A percentile compares a stretch with the other conserved stretches of the same genome.
Evolutionary conservation across 2,329 filamentous ascomycete species (phyloP).

Genomic region (Cylindrodendrum hubeiense): DNA sequence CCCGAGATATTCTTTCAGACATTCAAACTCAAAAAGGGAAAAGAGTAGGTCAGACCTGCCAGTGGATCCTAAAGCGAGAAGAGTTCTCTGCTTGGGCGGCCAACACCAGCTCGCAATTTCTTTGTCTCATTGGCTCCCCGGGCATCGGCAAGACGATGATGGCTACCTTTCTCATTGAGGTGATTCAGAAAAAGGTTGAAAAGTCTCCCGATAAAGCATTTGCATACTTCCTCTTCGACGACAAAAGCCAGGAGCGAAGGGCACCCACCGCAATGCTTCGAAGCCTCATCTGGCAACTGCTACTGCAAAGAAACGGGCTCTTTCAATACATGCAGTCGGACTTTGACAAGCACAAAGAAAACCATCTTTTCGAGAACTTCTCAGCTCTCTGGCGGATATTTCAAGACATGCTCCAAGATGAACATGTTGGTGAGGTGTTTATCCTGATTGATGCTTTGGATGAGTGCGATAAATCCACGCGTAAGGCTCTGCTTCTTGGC

Average conservation of each 20-base stretch:
- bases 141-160: slow-evolving; percentile 22
- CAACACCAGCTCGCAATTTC: background rate
- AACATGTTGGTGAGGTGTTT: background rate
- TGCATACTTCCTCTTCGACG: slow-evolving; percentile 17
- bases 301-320: background rate
- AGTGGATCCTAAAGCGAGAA: background rate
- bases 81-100: background rate
- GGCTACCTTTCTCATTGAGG: slow-evolving; percentile 7
- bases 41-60: background rate
- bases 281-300: slow-evolving; percentile 13
- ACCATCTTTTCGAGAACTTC: background rate
- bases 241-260: slow-evolving; percentile 1
- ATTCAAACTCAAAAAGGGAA: background rate
- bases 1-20: background rate
- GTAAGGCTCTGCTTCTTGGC: background rate
- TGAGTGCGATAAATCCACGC: background rate
- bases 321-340: background rate
- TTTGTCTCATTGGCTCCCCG: background rate
- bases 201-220: background rate
- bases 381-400: background rate
- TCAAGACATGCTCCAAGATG: background rate
- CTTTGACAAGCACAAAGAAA: background rate
- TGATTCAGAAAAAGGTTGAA: background rate
- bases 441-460: background rate
- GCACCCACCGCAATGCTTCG: background rate